A percentile compares a stretch with the other conserved stretches of the same genome.
Conservation (phyloP, 805 yeast genomes). For the Starmera caribaea region DNA sequence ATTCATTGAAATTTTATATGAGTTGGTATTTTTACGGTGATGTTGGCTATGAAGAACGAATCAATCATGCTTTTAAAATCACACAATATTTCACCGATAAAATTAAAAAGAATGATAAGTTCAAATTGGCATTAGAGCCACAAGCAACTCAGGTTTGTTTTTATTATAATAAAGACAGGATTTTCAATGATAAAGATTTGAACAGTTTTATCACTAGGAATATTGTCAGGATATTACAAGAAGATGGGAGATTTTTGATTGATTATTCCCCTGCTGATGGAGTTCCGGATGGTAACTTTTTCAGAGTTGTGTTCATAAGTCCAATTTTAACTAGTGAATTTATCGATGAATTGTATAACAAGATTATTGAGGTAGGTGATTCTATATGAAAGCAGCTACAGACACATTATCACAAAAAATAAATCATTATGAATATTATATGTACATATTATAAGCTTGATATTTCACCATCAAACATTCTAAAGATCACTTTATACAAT, state of each 20-base stretch:
- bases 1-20: constrained; percentile 66
- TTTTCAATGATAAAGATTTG: constrained; percentile 18
- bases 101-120: constrained; percentile 29
- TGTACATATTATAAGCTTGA: no score
- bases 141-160: constrained; percentile 82
- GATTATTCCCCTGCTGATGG: constrained; percentile 71
- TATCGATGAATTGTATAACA: constrained; percentile 34
- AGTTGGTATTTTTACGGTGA: constrained; percentile 78
- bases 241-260: constrained; percentile 56
- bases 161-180: constrained; percentile 45
- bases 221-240: constrained; percentile 52
- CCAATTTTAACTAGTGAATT: constrained; percentile 41
- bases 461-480: no score
- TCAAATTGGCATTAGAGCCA: constrained; percentile 51
- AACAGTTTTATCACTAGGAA: constrained; percentile 50
- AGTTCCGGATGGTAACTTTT: constrained; percentile 61
- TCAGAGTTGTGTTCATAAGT: constrained; percentile 75
- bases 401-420: neutral
- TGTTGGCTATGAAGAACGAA: constrained; percentile 51
- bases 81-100: constrained; percentile 50
- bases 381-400: neutral
- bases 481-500: no score
- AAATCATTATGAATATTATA: no score
- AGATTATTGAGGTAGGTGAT: constrained; percentile 28
- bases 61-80: constrained; percentile 64